Conservation (phyloP, 106 monocot species). For the Cymbidium sinense region DNA sequence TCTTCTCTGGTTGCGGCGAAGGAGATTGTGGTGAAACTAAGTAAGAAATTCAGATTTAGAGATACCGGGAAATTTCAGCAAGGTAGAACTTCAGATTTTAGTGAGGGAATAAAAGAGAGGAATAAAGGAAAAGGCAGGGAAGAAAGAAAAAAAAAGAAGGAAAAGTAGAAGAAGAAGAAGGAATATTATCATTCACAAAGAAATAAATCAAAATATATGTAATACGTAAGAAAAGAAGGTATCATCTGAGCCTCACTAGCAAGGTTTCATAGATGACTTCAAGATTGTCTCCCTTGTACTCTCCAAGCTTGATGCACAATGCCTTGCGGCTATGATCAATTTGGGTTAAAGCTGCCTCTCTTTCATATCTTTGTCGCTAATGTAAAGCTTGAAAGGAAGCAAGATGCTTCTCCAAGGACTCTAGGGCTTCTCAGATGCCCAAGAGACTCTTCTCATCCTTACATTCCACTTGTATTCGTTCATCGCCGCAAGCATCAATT, state of each 20-base stretch:
- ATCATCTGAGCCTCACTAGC: slow-evolving; percentile 53
- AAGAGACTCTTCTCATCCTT: slow-evolving; percentile 20
- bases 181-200: slow-evolving; percentile 25
- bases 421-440: slow-evolving; percentile 36
- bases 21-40: no score
- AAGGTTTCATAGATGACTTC: slow-evolving; percentile 70
- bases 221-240: slow-evolving; percentile 51
- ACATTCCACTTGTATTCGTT: not conserved
- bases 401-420: slow-evolving; percentile 44
- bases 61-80: no score
- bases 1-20: no score
- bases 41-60: no score
- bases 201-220: slow-evolving; percentile 41
- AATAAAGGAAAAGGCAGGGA: no score
- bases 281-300: slow-evolving; percentile 61
- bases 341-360: slow-evolving; percentile 56
- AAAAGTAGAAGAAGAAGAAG: no score
- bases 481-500: slow-evolving; percentile 5
- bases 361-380: slow-evolving; percentile 77
- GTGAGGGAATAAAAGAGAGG: no score
- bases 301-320: slow-evolving; percentile 50
- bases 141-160: no score
- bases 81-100: no score
- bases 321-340: slow-evolving; percentile 60
- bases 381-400: slow-evolving; percentile 49